A percentile compares a stretch with the other conserved stretches of the same genome.
Conservation (phyloP, 257 asterid genomes). For the Perilla frutescens region DNA sequence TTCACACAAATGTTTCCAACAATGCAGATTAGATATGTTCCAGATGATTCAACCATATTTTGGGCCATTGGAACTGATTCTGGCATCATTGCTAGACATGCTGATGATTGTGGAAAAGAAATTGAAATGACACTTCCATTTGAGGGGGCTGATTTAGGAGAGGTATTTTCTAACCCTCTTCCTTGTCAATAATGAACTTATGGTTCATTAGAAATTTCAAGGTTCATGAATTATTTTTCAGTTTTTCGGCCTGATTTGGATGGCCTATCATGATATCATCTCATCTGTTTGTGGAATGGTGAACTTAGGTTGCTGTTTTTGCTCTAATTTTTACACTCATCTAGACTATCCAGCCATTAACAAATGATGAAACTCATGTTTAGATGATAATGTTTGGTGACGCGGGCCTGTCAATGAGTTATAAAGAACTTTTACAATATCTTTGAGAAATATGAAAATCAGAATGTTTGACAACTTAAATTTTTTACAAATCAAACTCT, state of each 20-base stretch:
- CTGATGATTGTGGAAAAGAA: conserved; percentile 80
- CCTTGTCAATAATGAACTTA: background rate
- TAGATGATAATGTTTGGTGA: too few species aligned
- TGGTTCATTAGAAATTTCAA: background rate
- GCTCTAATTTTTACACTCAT: background rate
- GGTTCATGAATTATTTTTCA: background rate
- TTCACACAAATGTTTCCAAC: conserved; percentile 19
- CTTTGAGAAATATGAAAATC: background rate
- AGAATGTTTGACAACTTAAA: background rate
- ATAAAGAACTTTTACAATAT: too few species aligned
- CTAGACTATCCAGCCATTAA: background rate
- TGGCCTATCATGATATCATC: too few species aligned
- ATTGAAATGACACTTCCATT: conserved; percentile 91
- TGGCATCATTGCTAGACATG: conserved; percentile 70
- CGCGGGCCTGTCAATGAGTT: too few species aligned
- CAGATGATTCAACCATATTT: conserved; percentile 89
- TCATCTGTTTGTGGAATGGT: too few species aligned
- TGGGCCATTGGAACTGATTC: conserved; percentile 83
- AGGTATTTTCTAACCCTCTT: conserved; percentile 55
- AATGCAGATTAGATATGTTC: conserved; percentile 78
- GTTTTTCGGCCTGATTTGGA: too few species aligned
- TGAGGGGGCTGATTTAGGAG: conserved; percentile 81
- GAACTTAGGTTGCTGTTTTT: too few species aligned
- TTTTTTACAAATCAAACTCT: background rate
- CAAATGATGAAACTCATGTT: background rate